These are phyloP conservation scores for Marchantia paleacea DNA, from an alignment of 225 moss, liverwort and hornwort genomes.

Conservation along the genomic window DNA sequence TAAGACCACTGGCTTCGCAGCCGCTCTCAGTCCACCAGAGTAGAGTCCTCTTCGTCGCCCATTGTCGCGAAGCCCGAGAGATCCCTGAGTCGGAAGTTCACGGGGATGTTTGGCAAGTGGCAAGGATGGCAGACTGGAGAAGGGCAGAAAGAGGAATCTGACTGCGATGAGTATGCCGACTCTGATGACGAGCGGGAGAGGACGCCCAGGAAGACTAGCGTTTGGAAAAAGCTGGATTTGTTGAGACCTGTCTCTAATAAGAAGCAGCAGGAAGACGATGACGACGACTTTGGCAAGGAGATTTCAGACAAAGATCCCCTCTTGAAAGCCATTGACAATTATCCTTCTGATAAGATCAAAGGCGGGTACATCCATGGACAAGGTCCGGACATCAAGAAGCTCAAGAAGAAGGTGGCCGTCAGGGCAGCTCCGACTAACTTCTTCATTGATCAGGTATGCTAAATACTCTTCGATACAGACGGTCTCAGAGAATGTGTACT, in stretches of 20 bases:
- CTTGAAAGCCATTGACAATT: conserved; percentile 35
- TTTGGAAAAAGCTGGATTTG: conserved; percentile 41
- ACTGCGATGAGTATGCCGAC: conserved; percentile 26
- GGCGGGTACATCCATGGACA: conserved; percentile 41
- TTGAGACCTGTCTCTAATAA: conserved; percentile 12
- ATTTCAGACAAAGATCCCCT: conserved; percentile 44
- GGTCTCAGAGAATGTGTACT: background rate
- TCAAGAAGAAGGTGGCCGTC: conserved; percentile 52
- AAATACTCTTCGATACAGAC: background rate
- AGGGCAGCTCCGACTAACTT: conserved; percentile 56
- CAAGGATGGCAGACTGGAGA: conserved; percentile 44
- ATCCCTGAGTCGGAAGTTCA: conserved; percentile 35
- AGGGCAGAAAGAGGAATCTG: conserved; percentile 8
- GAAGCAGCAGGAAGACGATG: conserved; percentile 7
- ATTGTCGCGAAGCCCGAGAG: conserved; percentile 20
- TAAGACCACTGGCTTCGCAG: conserved; percentile 28
- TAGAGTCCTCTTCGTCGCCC: conserved; percentile 10
- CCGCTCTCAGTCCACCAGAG: conserved; percentile 26
- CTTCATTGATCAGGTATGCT: conserved; percentile 56
- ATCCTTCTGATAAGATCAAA: conserved; percentile 32
- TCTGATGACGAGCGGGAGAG: conserved; percentile 19
- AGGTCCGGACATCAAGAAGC: conserved; percentile 50
- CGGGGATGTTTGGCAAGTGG: conserved; percentile 42
- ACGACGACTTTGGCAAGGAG: conserved; percentile 38
- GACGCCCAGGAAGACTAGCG: conserved; percentile 21